Conservation (phyloP, 1,139 yeast genomes). For the Yamadazyma siamensis region DNA sequence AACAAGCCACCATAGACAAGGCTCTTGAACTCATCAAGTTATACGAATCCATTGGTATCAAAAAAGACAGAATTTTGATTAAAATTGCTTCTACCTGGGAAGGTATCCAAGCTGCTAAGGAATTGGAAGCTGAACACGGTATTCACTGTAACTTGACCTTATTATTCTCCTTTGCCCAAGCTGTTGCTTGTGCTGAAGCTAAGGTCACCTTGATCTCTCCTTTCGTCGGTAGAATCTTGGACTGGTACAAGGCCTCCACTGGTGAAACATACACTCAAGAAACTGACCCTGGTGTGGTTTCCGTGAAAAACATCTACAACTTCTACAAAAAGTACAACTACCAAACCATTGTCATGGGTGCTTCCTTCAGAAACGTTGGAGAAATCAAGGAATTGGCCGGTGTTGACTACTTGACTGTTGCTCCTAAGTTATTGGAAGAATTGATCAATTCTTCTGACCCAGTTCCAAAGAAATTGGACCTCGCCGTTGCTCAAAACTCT, state of each 20-base stretch:
- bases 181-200: slow-evolving; percentile 99
- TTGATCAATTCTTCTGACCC: slow-evolving; percentile 72
- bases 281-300: slow-evolving; percentile 92
- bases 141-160: slow-evolving; percentile 95
- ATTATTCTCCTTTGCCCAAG: slow-evolving; percentile 93
- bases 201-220: slow-evolving; percentile 94
- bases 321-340: slow-evolving; percentile 97
- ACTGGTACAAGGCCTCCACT: slow-evolving; percentile 95
- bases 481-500: slow-evolving; percentile 49
- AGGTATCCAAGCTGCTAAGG: slow-evolving; percentile 98
- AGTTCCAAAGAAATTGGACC: slow-evolving; percentile 78
- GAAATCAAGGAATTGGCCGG: slow-evolving; percentile 98
- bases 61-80: slow-evolving; percentile 86
- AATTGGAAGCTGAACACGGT: slow-evolving; percentile 84
- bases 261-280: slow-evolving; percentile 82
- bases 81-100: slow-evolving; percentile 98
- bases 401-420: slow-evolving; percentile 91
- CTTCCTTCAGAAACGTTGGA: slow-evolving; percentile 96
- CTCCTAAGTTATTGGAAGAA: slow-evolving; percentile 91
- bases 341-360: slow-evolving; percentile 99
- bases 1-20: slow-evolving; percentile 87
- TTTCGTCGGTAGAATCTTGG: slow-evolving; percentile 98
- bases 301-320: slow-evolving; percentile 87
- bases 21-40: slow-evolving; percentile 84
- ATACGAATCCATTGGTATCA: slow-evolving; percentile 79